A percentile compares a stretch with the other conserved stretches of the same genome.
These are phyloP conservation scores for Candida morakotiae DNA, from an alignment of 805 yeast species.

Conservation along the genomic window DNA sequence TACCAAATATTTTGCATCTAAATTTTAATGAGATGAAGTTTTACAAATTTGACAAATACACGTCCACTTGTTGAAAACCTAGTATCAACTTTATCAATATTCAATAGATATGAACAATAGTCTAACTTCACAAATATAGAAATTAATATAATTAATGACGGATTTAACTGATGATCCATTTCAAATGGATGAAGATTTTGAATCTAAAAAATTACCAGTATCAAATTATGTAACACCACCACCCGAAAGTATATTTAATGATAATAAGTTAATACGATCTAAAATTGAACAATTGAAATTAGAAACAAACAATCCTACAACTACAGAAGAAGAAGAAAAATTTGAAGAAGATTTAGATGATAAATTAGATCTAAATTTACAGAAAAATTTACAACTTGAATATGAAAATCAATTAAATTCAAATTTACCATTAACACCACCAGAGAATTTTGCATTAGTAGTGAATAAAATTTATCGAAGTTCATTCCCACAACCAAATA, in stretches of 20 bases:
- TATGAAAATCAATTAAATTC: conserved; percentile 8
- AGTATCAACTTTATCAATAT: background rate
- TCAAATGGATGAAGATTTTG: conserved; percentile 43
- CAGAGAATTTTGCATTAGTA: conserved; percentile 90
- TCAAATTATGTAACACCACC: conserved; percentile 1
- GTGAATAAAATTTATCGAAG: conserved; percentile 72
- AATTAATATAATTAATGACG: conserved; percentile 16
- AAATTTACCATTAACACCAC: conserved; percentile 47
- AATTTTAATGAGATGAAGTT: conserved; percentile 2
- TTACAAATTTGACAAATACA: background rate
- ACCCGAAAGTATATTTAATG: conserved; percentile 1
- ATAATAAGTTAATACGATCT: conserved; percentile 30
- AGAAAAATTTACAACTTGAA: conserved; percentile 15
- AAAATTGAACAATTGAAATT: conserved; percentile 22
- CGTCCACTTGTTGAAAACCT: background rate
- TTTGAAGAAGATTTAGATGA: conserved; percentile 42
- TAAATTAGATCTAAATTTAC: conserved; percentile 27
- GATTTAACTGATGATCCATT: conserved; percentile 36
- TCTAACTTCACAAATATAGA: background rate
- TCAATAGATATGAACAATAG: background rate
- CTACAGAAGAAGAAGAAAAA: conserved; percentile 23
- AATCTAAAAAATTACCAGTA: background rate
- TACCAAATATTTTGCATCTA: conserved; percentile 4
- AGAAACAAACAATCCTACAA: conserved; percentile 15
- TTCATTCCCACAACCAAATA: conserved; percentile 84